These are phyloP conservation scores for Vicia villosa DNA, from an alignment of 306 rosid genomes.

Conservation along the genomic window DNA sequence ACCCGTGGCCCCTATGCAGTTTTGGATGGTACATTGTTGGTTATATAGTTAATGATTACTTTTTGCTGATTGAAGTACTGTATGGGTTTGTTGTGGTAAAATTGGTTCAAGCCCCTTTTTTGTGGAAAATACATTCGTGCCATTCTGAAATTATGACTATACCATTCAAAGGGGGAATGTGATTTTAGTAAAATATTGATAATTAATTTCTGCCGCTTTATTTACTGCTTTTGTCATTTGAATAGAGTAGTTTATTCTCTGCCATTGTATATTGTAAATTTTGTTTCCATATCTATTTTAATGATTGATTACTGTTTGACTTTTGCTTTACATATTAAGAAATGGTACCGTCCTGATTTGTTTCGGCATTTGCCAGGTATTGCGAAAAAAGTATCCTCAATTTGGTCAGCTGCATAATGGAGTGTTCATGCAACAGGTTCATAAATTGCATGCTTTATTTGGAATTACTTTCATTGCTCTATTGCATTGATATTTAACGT, in stretches of 20 bases:
- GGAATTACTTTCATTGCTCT: constrained; percentile 24
- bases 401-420: constrained; percentile 94
- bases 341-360: constrained; percentile 28
- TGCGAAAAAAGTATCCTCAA: constrained; percentile 94
- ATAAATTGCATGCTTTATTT: constrained; percentile 23
- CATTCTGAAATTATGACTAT: background rate
- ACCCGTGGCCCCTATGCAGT: constrained; percentile 98
- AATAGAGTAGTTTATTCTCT: constrained; percentile 21
- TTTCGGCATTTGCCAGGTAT: constrained; percentile 58
- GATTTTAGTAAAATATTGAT: constrained; percentile 15
- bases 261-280: background rate
- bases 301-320: constrained; percentile 11
- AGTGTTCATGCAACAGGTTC: constrained; percentile 95
- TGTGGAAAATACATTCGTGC: background rate
- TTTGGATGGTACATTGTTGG: constrained; percentile 83
- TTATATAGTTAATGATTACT: constrained; percentile 14
- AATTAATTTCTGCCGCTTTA: background rate
- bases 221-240: constrained; percentile 21
- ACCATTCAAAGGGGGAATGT: constrained; percentile 2
- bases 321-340: constrained; percentile 14
- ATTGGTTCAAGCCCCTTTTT: background rate
- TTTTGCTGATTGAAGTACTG: background rate
- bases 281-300: background rate
- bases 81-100: background rate
- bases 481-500: constrained; percentile 28